phyloP scores from a whole-genome alignment of 129 eudicot species.

The Helianthus annuus region HanXRQr2.0-SUNRISE NC_035444.2:52509701-52510200 shows the following conservation, averaged over 20 bases:
- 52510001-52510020: not conserved
- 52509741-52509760: slow-evolving; percentile 75
- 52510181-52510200: too few relatives aligned
- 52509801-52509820: slow-evolving; percentile 49
- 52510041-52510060: too few relatives aligned
- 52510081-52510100: too few relatives aligned
- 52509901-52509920: not conserved
- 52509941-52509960: not conserved
- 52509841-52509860: not conserved
- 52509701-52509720: slow-evolving; percentile 60
- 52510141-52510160: too few relatives aligned
- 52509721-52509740: slow-evolving; percentile 82
- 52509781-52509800: slow-evolving; percentile 91
- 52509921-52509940: not conserved
- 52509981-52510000: not conserved
- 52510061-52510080: too few relatives aligned
- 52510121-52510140: too few relatives aligned
- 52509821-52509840: not conserved
- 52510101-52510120: too few relatives aligned
- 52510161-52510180: too few relatives aligned
- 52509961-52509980: not conserved
- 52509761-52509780: slow-evolving; percentile 89
- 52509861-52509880: not conserved
- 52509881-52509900: not conserved
- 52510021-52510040: not conserved